Evolutionary conservation across 768 basidiomycete species (phyloP).

Genomic region (Clitopilus hobsonii): DNA sequence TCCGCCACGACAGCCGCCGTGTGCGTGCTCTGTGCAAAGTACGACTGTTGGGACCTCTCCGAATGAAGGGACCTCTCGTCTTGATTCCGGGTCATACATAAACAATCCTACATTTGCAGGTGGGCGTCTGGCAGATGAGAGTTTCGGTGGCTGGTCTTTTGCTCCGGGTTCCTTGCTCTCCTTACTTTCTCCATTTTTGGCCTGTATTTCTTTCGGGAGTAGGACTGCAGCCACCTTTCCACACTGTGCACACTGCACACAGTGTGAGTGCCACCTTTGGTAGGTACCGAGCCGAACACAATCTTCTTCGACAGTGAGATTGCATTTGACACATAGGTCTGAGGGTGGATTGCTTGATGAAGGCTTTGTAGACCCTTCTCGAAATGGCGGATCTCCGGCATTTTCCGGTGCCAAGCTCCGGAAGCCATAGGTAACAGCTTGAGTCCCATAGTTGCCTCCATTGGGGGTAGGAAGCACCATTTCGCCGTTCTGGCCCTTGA

Average conservation of each 20-base stretch:
- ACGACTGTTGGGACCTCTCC: slow-evolving; percentile 71
- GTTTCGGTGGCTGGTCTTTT: slow-evolving; percentile 47
- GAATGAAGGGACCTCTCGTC: slow-evolving; percentile 64
- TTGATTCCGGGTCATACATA: slow-evolving; percentile 67
- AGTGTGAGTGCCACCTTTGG: slow-evolving; percentile 94
- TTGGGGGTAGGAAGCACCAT: slow-evolving; percentile 32
- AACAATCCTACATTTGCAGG: slow-evolving; percentile 81
- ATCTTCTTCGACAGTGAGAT: slow-evolving; percentile 92
- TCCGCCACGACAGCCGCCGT: slow-evolving; percentile 60
- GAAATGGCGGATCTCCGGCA: slow-evolving; percentile 84
- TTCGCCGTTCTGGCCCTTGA: slow-evolving; percentile 73
- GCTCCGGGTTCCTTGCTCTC: slow-evolving; percentile 29
- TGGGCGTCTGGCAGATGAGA: slow-evolving; percentile 62
- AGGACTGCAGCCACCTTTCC: slow-evolving; percentile 71
- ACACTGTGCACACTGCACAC: slow-evolving; percentile 81
- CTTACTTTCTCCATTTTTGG: slow-evolving; percentile 50
- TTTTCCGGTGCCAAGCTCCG: slow-evolving; percentile 87
- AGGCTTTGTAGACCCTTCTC: slow-evolving; percentile 45
- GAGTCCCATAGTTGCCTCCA: slow-evolving; percentile 68
- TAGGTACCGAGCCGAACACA: slow-evolving; percentile 95
- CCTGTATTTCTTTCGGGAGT: slow-evolving; percentile 48
- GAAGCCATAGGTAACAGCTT: slow-evolving; percentile 89
- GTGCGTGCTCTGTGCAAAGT: slow-evolving; percentile 75
- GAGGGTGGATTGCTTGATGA: slow-evolving; percentile 72
- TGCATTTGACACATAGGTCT: slow-evolving; percentile 89